A percentile compares a stretch with the other conserved stretches of the same genome.
Conservation (phyloP, 768 basidiomycete species). For the Chiua virens region DNA sequence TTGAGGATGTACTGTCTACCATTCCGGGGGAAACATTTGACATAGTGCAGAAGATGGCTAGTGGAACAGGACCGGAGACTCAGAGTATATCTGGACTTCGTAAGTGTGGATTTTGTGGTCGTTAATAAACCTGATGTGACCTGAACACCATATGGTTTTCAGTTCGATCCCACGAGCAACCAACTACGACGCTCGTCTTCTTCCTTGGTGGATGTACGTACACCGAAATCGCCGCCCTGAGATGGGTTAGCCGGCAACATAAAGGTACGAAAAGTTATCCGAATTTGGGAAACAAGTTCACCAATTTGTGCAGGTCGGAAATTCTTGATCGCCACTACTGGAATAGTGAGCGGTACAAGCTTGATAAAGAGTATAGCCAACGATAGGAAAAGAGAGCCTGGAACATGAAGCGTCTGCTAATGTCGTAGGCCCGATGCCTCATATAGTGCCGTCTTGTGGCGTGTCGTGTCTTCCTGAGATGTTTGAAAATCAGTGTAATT, state of each 20-base stretch:
- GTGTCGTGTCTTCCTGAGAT: conserved; percentile 12
- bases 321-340: conserved; percentile 89
- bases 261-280: conserved; percentile 51
- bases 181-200: conserved; percentile 88
- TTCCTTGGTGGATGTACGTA: conserved; percentile 98
- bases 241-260: conserved; percentile 88
- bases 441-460: conserved; percentile 1
- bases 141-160: conserved; percentile 1
- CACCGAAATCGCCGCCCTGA: conserved; percentile 92
- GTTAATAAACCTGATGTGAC: not conserved
- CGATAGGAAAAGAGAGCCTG: conserved; percentile 25
- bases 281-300: not conserved
- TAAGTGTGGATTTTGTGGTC: conserved; percentile 27
- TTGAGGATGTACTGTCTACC: conserved; percentile 82
- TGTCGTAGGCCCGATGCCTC: conserved; percentile 9
- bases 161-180: conserved; percentile 56
- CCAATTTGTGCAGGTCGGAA: conserved; percentile 60
- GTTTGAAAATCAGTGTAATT: conserved; percentile 12
- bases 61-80: conserved; percentile 27
- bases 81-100: conserved; percentile 31
- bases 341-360: conserved; percentile 79
- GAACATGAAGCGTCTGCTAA: conserved; percentile 41
- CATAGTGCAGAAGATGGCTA: conserved; percentile 50
- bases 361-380: conserved; percentile 70
- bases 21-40: conserved; percentile 90